A percentile compares a stretch with the other conserved stretches of the same genome.
These are phyloP conservation scores for Boletellus deceptivus DNA, from an alignment of 1,284 basidiomycete genomes.

Conservation along the genomic window DNA sequence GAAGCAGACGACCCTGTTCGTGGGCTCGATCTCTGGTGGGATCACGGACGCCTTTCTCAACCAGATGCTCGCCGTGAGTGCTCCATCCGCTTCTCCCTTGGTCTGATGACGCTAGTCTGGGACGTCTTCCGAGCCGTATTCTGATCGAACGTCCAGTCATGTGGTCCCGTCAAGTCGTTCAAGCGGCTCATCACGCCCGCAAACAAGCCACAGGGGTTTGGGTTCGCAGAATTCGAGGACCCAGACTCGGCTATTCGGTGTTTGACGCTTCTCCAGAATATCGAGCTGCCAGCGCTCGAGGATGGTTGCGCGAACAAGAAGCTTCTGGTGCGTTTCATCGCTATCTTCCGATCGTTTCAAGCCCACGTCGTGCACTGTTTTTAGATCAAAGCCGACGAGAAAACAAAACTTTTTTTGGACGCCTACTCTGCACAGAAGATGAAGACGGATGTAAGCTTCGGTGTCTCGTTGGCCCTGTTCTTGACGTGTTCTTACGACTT, in stretches of 20 bases:
- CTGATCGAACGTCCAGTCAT: constrained; percentile 55
- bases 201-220: constrained; percentile 93
- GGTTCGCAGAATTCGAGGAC: constrained; percentile 90
- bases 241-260: constrained; percentile 86
- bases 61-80: constrained; percentile 71
- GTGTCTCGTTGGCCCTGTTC: neutral
- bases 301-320: constrained; percentile 84
- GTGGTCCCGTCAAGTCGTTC: constrained; percentile 83
- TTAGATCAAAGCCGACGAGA: constrained; percentile 91
- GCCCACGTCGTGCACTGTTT: constrained; percentile 35
- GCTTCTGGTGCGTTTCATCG: constrained; percentile 64
- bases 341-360: constrained; percentile 27
- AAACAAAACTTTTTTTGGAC: constrained; percentile 83
- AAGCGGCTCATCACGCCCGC: constrained; percentile 87
- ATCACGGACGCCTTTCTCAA: constrained; percentile 81
- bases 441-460: constrained; percentile 62
- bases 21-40: constrained; percentile 94
- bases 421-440: constrained; percentile 79
- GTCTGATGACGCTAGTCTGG: neutral
- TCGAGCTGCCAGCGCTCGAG: constrained; percentile 85
- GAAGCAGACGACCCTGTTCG: constrained; percentile 73
- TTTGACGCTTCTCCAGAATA: constrained; percentile 74
- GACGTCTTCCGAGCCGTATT: constrained; percentile 1
- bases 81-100: neutral
- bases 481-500: neutral